Conservation (phyloP, 164 flowering plant genomes). For the Magnolia officinalis region DNA sequence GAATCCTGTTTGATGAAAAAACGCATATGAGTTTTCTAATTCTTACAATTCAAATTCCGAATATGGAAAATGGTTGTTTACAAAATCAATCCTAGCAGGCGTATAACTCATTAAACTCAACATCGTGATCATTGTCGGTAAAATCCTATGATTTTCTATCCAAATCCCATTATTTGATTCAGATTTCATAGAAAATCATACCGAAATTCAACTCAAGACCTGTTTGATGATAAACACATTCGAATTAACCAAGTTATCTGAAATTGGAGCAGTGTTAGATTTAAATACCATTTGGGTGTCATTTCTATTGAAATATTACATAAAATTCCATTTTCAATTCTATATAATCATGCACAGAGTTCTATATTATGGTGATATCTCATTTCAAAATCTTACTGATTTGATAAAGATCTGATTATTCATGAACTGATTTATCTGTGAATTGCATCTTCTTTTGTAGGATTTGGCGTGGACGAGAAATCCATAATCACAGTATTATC, state of each 20-base stretch:
- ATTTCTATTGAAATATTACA: neutral
- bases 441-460: conserved; percentile 23
- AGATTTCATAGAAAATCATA: too few species aligned
- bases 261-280: neutral
- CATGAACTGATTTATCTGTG: neutral
- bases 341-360: neutral
- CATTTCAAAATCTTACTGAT: neutral
- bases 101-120: too few species aligned
- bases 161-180: too few species aligned
- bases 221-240: too few species aligned
- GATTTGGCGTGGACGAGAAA: conserved; percentile 78
- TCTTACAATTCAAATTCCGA: neutral
- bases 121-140: too few species aligned
- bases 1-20: neutral
- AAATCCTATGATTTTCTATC: too few species aligned
- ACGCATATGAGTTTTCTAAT: neutral
- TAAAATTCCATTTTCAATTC: neutral
- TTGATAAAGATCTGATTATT: neutral
- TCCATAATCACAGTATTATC: conserved; percentile 45
- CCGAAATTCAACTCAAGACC: too few species aligned
- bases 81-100: neutral
- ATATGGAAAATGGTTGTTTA: neutral
- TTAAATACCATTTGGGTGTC: neutral
- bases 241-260: neutral
- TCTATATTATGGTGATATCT: neutral